Base-by-base conservation (phyloP, 2,329 filamentous ascomycete species). In the Raffaelea arxii region DNA sequence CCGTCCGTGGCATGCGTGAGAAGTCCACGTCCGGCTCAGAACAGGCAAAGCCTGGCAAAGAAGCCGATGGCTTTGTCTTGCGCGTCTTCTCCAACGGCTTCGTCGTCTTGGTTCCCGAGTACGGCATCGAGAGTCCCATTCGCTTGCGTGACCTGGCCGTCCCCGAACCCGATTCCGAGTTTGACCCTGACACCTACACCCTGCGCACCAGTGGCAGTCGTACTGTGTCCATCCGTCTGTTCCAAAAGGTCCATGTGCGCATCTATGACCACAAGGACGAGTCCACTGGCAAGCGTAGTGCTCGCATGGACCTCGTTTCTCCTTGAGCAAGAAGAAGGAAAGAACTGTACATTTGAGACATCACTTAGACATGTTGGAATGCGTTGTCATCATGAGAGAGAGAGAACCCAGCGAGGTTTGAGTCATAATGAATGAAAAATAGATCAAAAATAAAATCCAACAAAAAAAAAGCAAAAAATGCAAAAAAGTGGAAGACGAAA, bases 51-150 rank as follows among this genome's bases (percentile, higher is more conserved):
- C 10, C 72, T 54, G 73, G 78, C 37, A 77, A 78, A 6, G 72
- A 78, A 25, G 77, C 78, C 7, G 83, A 90, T 48, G 92, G 87
- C 3, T 97, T 95, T 63, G 81, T 98, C 40, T 94, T 98, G 86
- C 86, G 87, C 61, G 84, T 98, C 45, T 98, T 98, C 66, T 89
- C 86, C 62, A 98, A 98, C 66, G 92, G 92, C 6, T 91, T 96
- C 57, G 92, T 97, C 18, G 90, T 97, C 11, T 90, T 97, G 51
- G 91, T 98, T 43, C 92, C 92, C 6, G 74, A 88, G 16, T 98
- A 98, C 64, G 92, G 92, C 36, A 94, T 98, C 57, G 92, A 98
- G 69, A 85, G 88, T 36, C 69, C 96, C 51, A 92, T 98, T 53
- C 77, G 91, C 11, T 68, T 97, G 55, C 74, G 88, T 49, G 92